Conservation (phyloP, 2,329 filamentous ascomycete species). For the Trichoderma lentiforme region DNA sequence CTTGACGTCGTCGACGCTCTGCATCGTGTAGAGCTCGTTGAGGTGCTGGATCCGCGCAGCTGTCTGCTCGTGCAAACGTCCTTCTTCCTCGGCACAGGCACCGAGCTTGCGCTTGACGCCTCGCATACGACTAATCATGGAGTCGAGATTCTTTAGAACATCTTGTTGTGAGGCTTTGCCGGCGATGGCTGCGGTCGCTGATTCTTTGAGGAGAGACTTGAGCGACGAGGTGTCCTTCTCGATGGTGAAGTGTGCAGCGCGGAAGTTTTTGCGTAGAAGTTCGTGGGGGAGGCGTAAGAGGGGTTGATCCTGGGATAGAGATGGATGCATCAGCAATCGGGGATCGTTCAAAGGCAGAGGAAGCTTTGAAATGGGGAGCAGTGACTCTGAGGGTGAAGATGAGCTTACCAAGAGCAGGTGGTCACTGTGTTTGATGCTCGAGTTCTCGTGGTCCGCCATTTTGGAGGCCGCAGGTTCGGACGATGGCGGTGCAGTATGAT, state of each 20-base stretch:
- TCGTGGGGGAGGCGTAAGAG: slow-evolving; percentile 91
- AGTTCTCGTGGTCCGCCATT: slow-evolving; percentile 61
- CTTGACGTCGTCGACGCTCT: slow-evolving; percentile 81
- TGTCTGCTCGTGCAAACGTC: slow-evolving; percentile 69
- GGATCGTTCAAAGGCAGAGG: not conserved
- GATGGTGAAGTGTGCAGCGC: slow-evolving; percentile 72
- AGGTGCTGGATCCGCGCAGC: slow-evolving; percentile 77
- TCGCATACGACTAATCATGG: slow-evolving; percentile 81
- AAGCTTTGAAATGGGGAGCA: not conserved
- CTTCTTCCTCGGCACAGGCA: slow-evolving; percentile 74
- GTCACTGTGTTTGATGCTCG: slow-evolving; percentile 69
- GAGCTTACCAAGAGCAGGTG: slow-evolving; percentile 66
- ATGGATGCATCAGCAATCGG: not conserved
- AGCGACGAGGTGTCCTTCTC: slow-evolving; percentile 67
- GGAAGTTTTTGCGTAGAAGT: slow-evolving; percentile 90
- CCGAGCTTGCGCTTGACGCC: slow-evolving; percentile 85
- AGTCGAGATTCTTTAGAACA: slow-evolving; percentile 76
- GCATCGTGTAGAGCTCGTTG: slow-evolving; percentile 73
- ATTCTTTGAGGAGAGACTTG: slow-evolving; percentile 58
- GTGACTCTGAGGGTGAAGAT: not conserved
- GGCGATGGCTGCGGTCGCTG: slow-evolving; percentile 64
- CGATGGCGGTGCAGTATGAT: not conserved
- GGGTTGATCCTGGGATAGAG: slow-evolving; percentile 71
- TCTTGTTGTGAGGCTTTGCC: slow-evolving; percentile 62
- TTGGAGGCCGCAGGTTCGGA: not conserved